phyloP scores from a whole-genome alignment of 73 alveolate genomes.

The Chromera velia region DNA sequence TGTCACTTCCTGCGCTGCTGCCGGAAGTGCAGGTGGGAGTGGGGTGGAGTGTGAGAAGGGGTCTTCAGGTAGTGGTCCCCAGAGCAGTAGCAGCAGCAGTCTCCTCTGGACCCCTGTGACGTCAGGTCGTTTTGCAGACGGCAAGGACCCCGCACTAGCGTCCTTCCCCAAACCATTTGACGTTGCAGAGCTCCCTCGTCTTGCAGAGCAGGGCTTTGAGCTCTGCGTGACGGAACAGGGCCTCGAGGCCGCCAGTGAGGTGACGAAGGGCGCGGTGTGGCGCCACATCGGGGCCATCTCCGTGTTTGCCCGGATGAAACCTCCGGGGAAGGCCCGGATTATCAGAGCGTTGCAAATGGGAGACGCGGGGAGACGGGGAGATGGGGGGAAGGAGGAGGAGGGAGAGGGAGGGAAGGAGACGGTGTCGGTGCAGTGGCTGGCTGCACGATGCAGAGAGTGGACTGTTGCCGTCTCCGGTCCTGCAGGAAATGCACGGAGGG shows the following conservation, averaged over 20 bases:
- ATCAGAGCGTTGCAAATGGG: slow-evolving; percentile 27
- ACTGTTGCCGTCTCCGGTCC: too few relatives aligned
- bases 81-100: slow-evolving; percentile 21
- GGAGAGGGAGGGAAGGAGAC: too few relatives aligned
- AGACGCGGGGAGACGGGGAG: too few relatives aligned
- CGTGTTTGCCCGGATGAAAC: slow-evolving; percentile 37
- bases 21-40: slow-evolving; percentile 9
- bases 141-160: not conserved
- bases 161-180: not conserved
- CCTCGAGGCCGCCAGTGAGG: too few relatives aligned
- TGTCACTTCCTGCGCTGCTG: not conserved
- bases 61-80: not conserved
- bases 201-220: not conserved
- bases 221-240: not conserved
- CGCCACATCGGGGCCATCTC: slow-evolving; percentile 15
- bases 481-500: too few relatives aligned
- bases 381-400: too few relatives aligned
- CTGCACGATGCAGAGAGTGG: too few relatives aligned
- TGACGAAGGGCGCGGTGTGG: slow-evolving; percentile 20
- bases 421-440: too few relatives aligned
- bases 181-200: not conserved
- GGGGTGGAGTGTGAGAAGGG: slow-evolving; percentile 23
- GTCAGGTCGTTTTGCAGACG: not conserved
- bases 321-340: slow-evolving; percentile 34
- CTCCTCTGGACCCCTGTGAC: slow-evolving; percentile 17